Conservation (phyloP, 257 asterid species). For the Solanum clarkiae region DNA sequence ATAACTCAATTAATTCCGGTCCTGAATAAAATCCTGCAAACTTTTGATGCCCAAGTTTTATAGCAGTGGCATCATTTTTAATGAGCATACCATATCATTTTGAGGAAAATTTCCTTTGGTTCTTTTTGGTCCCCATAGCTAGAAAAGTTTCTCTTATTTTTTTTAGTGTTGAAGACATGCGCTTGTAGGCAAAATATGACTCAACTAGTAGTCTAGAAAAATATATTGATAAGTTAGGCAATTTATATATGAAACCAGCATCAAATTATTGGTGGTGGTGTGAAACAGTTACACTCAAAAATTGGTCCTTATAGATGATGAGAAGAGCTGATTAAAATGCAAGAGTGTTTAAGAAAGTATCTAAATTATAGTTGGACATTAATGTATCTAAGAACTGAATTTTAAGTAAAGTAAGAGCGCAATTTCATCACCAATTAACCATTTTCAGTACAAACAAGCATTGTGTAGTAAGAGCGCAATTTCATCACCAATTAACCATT, state of each 20-base stretch:
- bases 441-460: not conserved
- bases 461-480: not conserved
- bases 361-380: not conserved
- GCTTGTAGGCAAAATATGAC: not conserved
- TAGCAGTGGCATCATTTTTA: not conserved
- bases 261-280: not conserved
- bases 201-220: not conserved
- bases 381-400: not conserved
- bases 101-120: not conserved
- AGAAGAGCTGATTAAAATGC: not conserved
- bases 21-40: not conserved
- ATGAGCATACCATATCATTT: not conserved
- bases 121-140: not conserved
- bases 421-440: not conserved
- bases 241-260: not conserved
- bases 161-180: not conserved
- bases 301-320: not conserved
- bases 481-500: not conserved
- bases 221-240: not conserved
- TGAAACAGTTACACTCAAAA: not conserved
- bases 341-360: not conserved
- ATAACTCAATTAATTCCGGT: not conserved
- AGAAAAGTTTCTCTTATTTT: not conserved
- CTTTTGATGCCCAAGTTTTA: not conserved
- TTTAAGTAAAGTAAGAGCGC: not conserved